phyloP scores from a whole-genome alignment of 495 filamentous ascomycete species.

The Aspergillus saccharolyticus region DNA sequence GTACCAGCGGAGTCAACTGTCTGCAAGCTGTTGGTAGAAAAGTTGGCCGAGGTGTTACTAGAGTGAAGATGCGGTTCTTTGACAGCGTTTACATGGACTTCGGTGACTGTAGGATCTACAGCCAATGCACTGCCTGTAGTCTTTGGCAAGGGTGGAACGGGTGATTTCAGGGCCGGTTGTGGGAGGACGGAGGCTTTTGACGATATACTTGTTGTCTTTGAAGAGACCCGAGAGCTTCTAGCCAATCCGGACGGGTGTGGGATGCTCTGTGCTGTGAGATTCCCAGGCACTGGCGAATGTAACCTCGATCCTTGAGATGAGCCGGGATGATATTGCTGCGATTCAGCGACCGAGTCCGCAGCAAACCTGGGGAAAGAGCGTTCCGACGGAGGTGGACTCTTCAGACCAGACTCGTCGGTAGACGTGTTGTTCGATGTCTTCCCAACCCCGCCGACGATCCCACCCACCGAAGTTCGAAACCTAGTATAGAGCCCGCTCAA shows the following conservation, averaged over 20 bases:
- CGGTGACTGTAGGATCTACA: conserved; percentile 44
- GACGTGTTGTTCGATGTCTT: conserved; percentile 34
- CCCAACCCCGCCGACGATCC: conserved; percentile 41
- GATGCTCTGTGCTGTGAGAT: conserved; percentile 27
- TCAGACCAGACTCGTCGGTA: conserved; percentile 21
- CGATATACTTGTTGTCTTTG: conserved; percentile 47
- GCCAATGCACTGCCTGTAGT: conserved; percentile 33
- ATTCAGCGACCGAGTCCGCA: conserved; percentile 20
- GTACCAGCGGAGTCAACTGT: conserved; percentile 28
- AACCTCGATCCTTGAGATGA: conserved; percentile 38
- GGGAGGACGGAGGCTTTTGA: conserved; percentile 49
- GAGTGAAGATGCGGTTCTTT: conserved; percentile 40
- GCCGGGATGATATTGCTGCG: conserved; percentile 24
- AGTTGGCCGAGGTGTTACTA: conserved; percentile 32
- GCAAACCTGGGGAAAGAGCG: conserved; percentile 25
- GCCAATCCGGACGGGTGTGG: conserved; percentile 33
- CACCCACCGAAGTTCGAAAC: conserved; percentile 71
- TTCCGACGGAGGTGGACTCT: conserved; percentile 24
- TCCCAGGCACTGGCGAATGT: conserved; percentile 36
- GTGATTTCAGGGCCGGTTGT: conserved; percentile 35
- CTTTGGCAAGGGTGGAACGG: conserved; percentile 42
- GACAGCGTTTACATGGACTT: conserved; percentile 53
- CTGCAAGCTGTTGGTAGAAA: conserved; percentile 24
- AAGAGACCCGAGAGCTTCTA: conserved; percentile 51
- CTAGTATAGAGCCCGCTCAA: conserved; percentile 82